Conservation (phyloP, 2,329 filamentous ascomycete species). For the Venturia carpophila region DNA sequence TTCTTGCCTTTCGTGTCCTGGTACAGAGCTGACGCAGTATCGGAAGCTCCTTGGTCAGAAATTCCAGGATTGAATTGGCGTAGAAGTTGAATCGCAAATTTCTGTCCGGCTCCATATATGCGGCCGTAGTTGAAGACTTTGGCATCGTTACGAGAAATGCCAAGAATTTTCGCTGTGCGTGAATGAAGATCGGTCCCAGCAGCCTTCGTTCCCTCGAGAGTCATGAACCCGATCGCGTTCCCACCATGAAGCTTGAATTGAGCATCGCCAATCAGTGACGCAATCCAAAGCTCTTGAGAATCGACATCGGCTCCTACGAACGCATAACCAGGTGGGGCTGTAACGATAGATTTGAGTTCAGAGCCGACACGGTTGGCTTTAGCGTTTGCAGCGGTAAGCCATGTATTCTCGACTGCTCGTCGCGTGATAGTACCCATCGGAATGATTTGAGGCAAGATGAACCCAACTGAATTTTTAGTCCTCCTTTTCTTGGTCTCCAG, state of each 20-base stretch:
- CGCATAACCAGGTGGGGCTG: slow-evolving; percentile 78
- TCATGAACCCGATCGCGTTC: slow-evolving; percentile 98
- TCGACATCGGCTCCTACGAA: slow-evolving; percentile 98
- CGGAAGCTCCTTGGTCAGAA: slow-evolving; percentile 67
- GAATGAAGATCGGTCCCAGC: slow-evolving; percentile 92
- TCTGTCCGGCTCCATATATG: slow-evolving; percentile 95
- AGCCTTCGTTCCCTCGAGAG: slow-evolving; percentile 88
- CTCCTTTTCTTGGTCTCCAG: slow-evolving; percentile 23
- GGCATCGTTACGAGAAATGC: slow-evolving; percentile 88
- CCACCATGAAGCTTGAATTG: slow-evolving; percentile 93
- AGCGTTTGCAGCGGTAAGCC: slow-evolving; percentile 95
- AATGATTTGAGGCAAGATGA: slow-evolving; percentile 90
- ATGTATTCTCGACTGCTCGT: slow-evolving; percentile 92
- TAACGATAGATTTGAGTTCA: slow-evolving; percentile 94
- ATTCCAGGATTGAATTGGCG: slow-evolving; percentile 87
- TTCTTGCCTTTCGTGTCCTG: slow-evolving; percentile 83
- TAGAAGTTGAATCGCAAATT: slow-evolving; percentile 82
- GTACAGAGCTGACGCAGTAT: slow-evolving; percentile 74
- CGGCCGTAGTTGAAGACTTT: slow-evolving; percentile 99
- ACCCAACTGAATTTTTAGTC: slow-evolving; percentile 49
- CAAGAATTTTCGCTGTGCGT: slow-evolving; percentile 82
- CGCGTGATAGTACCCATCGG: slow-evolving; percentile 98
- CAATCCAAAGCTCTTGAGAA: slow-evolving; percentile 97
- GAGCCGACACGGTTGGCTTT: slow-evolving; percentile 95
- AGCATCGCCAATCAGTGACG: slow-evolving; percentile 86